Conservation (phyloP, 2,329 filamentous ascomycete species). For the Aspergillus nomiae region DNA sequence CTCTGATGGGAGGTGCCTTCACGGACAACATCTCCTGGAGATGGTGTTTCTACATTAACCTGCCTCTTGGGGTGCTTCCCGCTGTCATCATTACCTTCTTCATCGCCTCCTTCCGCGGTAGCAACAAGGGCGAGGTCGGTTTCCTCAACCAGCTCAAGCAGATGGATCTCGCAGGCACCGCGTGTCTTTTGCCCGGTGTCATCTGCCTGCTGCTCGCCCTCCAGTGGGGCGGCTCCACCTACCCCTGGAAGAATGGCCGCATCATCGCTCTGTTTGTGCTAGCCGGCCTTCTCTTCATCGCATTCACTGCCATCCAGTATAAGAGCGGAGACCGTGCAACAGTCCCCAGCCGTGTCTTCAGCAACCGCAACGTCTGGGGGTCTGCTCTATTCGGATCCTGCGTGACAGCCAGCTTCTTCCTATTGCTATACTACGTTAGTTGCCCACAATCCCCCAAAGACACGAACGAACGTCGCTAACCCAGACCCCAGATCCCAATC, state of each 20-base stretch:
- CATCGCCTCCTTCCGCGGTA: slow-evolving; percentile 39
- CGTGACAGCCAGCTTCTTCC: neutral
- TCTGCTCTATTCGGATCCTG: slow-evolving; percentile 2
- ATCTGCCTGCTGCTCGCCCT: slow-evolving; percentile 51
- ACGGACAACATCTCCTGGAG: slow-evolving; percentile 29
- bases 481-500: slow-evolving; percentile 1
- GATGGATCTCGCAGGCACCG: slow-evolving; percentile 49
- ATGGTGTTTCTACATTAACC: slow-evolving; percentile 60
- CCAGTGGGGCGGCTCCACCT: slow-evolving; percentile 54
- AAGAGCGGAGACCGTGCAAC: slow-evolving; percentile 2
- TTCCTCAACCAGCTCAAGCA: slow-evolving; percentile 28
- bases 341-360: neutral
- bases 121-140: slow-evolving; percentile 25
- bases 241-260: slow-evolving; percentile 47
- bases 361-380: slow-evolving; percentile 6
- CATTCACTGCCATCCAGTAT: slow-evolving; percentile 36
- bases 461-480: neutral
- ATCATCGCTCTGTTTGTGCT: slow-evolving; percentile 41
- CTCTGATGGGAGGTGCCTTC: slow-evolving; percentile 24
- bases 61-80: slow-evolving; percentile 49
- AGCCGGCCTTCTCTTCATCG: slow-evolving; percentile 46
- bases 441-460: neutral
- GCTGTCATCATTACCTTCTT: slow-evolving; percentile 44
- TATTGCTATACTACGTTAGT: slow-evolving; percentile 7
- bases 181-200: slow-evolving; percentile 20